Conservation (phyloP, 805 yeast genomes). For the Lipomyces yamadae region DNA sequence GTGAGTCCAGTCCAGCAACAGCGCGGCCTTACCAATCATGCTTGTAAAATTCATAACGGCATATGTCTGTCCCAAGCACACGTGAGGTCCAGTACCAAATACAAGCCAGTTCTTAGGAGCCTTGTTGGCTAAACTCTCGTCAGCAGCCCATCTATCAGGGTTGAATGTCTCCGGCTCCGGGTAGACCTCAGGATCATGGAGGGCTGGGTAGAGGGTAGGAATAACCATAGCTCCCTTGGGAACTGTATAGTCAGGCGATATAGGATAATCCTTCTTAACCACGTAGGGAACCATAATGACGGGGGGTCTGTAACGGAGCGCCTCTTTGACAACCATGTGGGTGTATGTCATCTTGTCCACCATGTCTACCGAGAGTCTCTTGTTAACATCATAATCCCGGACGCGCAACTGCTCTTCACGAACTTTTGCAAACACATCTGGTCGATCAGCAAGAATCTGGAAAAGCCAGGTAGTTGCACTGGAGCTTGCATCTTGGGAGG, state of each 20-base stretch:
- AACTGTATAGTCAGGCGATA: constrained; percentile 80
- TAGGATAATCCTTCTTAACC: constrained; percentile 83
- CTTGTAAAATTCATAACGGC: constrained; percentile 89
- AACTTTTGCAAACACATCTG: constrained; percentile 82
- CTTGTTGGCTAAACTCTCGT: constrained; percentile 73
- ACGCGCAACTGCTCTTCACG: constrained; percentile 90
- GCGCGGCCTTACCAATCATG: constrained; percentile 86
- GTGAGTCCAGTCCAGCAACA: constrained; percentile 81
- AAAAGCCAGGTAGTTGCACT: constrained; percentile 98
- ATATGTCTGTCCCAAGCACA: constrained; percentile 92
- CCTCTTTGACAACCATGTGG: constrained; percentile 85
- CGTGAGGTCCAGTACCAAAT: constrained; percentile 96
- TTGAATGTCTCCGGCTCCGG: constrained; percentile 91
- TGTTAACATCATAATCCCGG: constrained; percentile 73
- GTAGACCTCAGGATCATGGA: constrained; percentile 97
- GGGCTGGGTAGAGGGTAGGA: constrained; percentile 92
- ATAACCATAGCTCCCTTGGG: constrained; percentile 98
- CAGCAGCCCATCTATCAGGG: constrained; percentile 91
- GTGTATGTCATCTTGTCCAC: constrained; percentile 90
- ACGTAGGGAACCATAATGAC: constrained; percentile 98
- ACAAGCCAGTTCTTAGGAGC: constrained; percentile 83
- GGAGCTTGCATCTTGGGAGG: constrained; percentile 97
- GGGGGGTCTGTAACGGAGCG: constrained; percentile 94
- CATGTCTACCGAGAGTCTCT: constrained; percentile 67
- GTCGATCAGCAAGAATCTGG: constrained; percentile 94